Base-by-base conservation (phyloP, 345 rosid species). In the Erysimum cheiranthoides region DNA sequence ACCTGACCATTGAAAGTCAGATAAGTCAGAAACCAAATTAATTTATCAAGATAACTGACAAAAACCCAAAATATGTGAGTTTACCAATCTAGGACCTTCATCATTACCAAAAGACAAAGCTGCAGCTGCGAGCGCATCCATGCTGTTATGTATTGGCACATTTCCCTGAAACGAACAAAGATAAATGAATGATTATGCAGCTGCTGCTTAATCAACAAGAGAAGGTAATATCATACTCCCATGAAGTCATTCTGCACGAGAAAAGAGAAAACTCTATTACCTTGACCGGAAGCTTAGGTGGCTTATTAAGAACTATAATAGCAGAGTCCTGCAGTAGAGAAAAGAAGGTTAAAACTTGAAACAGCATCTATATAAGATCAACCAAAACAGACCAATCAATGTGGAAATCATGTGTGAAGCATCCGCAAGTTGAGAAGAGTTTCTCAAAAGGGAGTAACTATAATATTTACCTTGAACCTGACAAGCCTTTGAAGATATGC, bases 91-190 rank as follows among this genome's bases (percentile, higher is more conserved):
- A 74, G 97, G 98, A 68, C 94, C 93, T 61, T 91, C 96, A 28
- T 90, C 86, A 54, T 85, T 70, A 82, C 85, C 94, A 78, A 82
- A 91, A 43, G 94, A 91, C 75, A 93, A 71, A 78, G 98, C 94
- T 67, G 96, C 98, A 74, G 96, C 92, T 58, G 98, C 98, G 77
- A 93, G 84, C 5, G 92, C 96, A 77, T 93, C 98, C 98, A 93
- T 87, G 85, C 98, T 90, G 61, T 91, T 93, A 75, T 93, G 97
- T 85, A 91, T 82, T 3, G 97, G 90, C 72, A 93, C 71, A 83
- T 83, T 82, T 31, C 97, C 97, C 97, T 93, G 46, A 67, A 71
- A 58, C 40, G 56, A 65, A 47, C 32, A 49, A 64, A 10, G 49
- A 28, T 36, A 63, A 30, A 34, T 13, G 30, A 46, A 34, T 13